Evolutionary conservation across 1,139 yeast genomes (phyloP).

Genomic region (Yamadazyma diospyri): DNA sequence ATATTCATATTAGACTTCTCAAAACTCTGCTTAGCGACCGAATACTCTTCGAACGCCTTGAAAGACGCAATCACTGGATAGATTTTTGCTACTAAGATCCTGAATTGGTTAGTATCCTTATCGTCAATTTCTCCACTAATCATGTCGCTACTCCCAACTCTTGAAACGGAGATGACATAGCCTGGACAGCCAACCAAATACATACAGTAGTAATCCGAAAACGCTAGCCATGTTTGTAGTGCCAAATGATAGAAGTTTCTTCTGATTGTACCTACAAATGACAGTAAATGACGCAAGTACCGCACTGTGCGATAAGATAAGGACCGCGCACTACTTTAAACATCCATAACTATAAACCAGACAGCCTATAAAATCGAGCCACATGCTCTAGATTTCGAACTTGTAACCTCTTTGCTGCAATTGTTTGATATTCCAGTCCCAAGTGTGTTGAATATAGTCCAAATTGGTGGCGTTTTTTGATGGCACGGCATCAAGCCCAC

Average conservation of each 20-base stretch:
- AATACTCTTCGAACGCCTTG: conserved; percentile 47
- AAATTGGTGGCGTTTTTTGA: conserved; percentile 22
- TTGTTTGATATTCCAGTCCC: conserved; percentile 27
- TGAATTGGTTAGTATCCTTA: conserved; percentile 10
- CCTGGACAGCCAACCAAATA: conserved; percentile 1
- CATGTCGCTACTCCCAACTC: background rate
- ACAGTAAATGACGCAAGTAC: conserved; percentile 4
- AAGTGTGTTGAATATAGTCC: conserved; percentile 23
- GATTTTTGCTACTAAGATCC: conserved; percentile 38
- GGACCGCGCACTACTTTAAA: conserved; percentile 4
- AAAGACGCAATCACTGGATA: conserved; percentile 55
- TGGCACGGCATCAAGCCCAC: conserved; percentile 28
- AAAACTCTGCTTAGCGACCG: conserved; percentile 20
- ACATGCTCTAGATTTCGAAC: conserved; percentile 6
- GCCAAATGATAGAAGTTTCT: background rate
- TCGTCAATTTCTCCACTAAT: conserved; percentile 1
- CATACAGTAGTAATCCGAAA: conserved; percentile 8
- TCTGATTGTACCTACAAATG: background rate
- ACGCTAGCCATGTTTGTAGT: conserved; percentile 4
- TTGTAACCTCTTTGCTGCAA: conserved; percentile 23
- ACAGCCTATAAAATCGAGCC: background rate
- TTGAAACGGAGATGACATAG: too few relatives aligned
- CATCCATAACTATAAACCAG: background rate
- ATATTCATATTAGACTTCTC: conserved; percentile 26
- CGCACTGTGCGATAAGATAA: conserved; percentile 9